These are phyloP conservation scores for Pseudocercospora pini-densiflorae DNA, from an alignment of 2,329 filamentous ascomycete genomes.

Conservation along the genomic window DNA sequence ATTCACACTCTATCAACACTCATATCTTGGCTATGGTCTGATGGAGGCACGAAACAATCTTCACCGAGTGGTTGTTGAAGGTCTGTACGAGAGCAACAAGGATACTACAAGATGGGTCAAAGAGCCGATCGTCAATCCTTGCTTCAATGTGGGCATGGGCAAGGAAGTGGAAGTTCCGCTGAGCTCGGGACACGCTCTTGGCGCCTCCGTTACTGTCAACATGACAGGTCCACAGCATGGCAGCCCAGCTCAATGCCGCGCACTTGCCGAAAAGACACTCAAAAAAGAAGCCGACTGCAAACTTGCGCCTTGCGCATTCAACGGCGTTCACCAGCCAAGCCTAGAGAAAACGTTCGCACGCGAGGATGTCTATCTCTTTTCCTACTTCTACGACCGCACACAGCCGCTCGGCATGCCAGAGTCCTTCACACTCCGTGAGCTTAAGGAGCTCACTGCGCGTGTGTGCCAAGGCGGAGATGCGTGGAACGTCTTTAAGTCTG, in stretches of 20 bases:
- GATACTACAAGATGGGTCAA: constrained; percentile 66
- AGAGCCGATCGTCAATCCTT: constrained; percentile 78
- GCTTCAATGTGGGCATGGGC: constrained; percentile 79
- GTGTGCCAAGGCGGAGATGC: constrained; percentile 85
- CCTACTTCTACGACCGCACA: constrained; percentile 97
- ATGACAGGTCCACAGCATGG: constrained; percentile 83
- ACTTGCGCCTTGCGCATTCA: constrained; percentile 95
- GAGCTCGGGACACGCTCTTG: constrained; percentile 67
- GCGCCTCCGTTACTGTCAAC: constrained; percentile 70
- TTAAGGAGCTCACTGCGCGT: constrained; percentile 80
- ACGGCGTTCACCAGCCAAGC: constrained; percentile 92
- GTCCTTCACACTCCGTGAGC: constrained; percentile 87
- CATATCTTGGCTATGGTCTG: constrained; percentile 92
- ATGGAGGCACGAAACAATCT: constrained; percentile 93
- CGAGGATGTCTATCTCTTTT: constrained; percentile 95
- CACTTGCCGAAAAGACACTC: constrained; percentile 86
- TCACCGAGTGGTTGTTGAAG: constrained; percentile 74
- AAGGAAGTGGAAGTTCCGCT: constrained; percentile 75
- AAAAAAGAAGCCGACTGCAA: constrained; percentile 83
- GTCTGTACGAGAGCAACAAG: constrained; percentile 68
- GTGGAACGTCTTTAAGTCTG: constrained; percentile 80
- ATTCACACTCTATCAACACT: constrained; percentile 97
- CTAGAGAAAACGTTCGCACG: constrained; percentile 88
- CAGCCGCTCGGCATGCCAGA: constrained; percentile 97
- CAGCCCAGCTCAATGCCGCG: constrained; percentile 84